Conservation (phyloP, 1,284 basidiomycete genomes). For the Trichosporon ovoides region DNA sequence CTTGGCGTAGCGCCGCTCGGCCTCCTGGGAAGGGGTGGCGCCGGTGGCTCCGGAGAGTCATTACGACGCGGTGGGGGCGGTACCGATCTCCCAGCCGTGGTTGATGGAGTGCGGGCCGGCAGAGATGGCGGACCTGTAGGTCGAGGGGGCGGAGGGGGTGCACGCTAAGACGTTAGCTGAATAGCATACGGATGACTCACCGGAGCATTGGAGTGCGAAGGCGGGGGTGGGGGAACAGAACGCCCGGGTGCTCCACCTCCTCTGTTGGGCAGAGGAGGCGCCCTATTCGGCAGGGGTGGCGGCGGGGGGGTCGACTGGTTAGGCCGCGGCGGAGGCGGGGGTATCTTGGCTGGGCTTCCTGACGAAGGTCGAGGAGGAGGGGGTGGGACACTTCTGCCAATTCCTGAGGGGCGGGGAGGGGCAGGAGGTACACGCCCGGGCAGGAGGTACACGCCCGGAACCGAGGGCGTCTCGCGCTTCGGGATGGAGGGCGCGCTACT, state of each 20-base stretch:
- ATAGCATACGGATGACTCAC: slow-evolving; percentile 13
- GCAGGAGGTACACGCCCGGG: slow-evolving; percentile 52
- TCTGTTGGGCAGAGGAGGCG: slow-evolving; percentile 37
- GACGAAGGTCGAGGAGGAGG: slow-evolving; percentile 2
- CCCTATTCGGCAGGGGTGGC: slow-evolving; percentile 46
- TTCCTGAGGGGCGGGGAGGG: slow-evolving; percentile 40
- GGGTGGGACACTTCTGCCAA: slow-evolving; percentile 6
- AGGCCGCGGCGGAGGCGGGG: not conserved
- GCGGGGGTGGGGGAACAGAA: slow-evolving; percentile 41
- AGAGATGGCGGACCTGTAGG: slow-evolving; percentile 44
- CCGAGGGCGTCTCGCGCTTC: slow-evolving; percentile 64
- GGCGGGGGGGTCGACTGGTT: not conserved
- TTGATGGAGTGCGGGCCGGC: slow-evolving; percentile 29
- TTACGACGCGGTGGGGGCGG: slow-evolving; percentile 24
- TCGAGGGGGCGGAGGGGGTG: slow-evolving; percentile 36
- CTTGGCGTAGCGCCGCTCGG: slow-evolving; percentile 17
- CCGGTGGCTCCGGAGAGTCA: slow-evolving; percentile 16
- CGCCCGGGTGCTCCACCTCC: slow-evolving; percentile 31
- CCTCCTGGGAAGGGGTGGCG: slow-evolving; percentile 28
- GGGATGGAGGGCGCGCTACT: slow-evolving; percentile 14
- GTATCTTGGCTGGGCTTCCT: not conserved
- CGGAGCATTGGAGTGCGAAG: slow-evolving; percentile 49
- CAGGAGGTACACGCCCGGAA: too few species aligned
- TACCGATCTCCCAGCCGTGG: slow-evolving; percentile 23
- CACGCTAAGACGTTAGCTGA: slow-evolving; percentile 17